Evolutionary conservation across 2,329 filamentous ascomycete genomes (phyloP).

Genomic region (Penicillium brevicompactum): DNA sequence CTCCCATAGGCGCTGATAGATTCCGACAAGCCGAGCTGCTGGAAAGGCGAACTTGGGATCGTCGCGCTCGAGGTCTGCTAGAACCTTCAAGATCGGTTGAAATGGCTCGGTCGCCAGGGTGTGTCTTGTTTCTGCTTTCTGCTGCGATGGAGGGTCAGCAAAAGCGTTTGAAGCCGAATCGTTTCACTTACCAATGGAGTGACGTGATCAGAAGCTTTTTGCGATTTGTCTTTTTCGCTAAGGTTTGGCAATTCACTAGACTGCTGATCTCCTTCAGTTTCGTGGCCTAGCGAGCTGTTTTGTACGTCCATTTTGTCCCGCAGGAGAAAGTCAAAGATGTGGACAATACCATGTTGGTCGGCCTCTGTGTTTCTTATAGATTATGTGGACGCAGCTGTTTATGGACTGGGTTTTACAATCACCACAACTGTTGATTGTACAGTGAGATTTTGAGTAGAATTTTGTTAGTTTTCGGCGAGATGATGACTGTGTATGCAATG

Average conservation of each 20-base stretch:
- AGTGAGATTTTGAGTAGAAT: not conserved
- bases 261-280: not conserved
- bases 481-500: no score
- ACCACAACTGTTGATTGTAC: not conserved
- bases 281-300: not conserved
- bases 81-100: not conserved
- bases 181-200: not conserved
- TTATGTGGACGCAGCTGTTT: not conserved
- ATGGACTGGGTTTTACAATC: not conserved
- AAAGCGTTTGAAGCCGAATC: no score
- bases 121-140: no score
- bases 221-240: not conserved
- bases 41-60: not conserved
- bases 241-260: not conserved
- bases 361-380: not conserved
- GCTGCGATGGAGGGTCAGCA: no score
- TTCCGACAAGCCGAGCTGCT: not conserved
- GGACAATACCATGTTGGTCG: not conserved
- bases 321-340: not conserved
- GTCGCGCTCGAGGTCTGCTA: constrained; percentile 1
- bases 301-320: not conserved
- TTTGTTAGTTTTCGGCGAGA: no score
- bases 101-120: not conserved
- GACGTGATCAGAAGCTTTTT: not conserved
- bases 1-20: not conserved